phyloP scores from a whole-genome alignment of 768 basidiomycete genomes.

The Lactarius trivialis region DNA sequence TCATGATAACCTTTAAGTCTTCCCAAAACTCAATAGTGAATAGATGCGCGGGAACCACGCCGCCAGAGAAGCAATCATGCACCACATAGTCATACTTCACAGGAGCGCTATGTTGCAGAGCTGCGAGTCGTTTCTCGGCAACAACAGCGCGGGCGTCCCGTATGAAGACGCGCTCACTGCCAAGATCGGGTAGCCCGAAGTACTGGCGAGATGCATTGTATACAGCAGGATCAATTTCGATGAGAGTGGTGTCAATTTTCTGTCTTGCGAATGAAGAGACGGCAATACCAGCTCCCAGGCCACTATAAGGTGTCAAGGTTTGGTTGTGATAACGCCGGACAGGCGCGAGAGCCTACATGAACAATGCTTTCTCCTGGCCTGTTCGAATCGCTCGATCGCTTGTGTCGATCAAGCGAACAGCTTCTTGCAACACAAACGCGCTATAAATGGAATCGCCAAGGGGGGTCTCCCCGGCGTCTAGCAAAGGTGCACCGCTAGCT shows the following conservation, averaged over 20 bases:
- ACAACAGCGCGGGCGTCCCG: slow-evolving; percentile 56
- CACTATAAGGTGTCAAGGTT: slow-evolving; percentile 42
- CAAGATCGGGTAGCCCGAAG: slow-evolving; percentile 72
- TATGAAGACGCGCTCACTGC: slow-evolving; percentile 54
- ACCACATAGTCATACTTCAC: slow-evolving; percentile 62
- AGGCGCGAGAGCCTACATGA: slow-evolving; percentile 49
- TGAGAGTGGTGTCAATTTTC: slow-evolving; percentile 64
- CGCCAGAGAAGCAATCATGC: slow-evolving; percentile 94
- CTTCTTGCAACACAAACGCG: slow-evolving; percentile 85
- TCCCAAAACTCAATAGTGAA: slow-evolving; percentile 84
- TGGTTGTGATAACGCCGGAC: background rate
- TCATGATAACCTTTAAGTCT: slow-evolving; percentile 56
- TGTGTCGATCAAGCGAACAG: slow-evolving; percentile 60
- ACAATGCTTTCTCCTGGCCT: slow-evolving; percentile 47
- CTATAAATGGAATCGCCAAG: slow-evolving; percentile 78
- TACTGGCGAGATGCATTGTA: slow-evolving; percentile 73
- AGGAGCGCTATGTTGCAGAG: slow-evolving; percentile 26
- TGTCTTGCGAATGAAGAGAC: slow-evolving; percentile 69
- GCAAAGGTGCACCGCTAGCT: slow-evolving; percentile 28
- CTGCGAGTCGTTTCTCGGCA: slow-evolving; percentile 25
- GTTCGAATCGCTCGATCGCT: slow-evolving; percentile 35
- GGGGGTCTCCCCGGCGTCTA: slow-evolving; percentile 46
- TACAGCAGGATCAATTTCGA: slow-evolving; percentile 93
- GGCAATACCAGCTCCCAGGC: slow-evolving; percentile 81
- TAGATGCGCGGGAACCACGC: slow-evolving; percentile 79